A percentile compares a stretch with the other conserved stretches of the same genome.
Conservation (phyloP, 2,329 filamentous ascomycete species). For the Pseudohalonectria lignicola region DNA sequence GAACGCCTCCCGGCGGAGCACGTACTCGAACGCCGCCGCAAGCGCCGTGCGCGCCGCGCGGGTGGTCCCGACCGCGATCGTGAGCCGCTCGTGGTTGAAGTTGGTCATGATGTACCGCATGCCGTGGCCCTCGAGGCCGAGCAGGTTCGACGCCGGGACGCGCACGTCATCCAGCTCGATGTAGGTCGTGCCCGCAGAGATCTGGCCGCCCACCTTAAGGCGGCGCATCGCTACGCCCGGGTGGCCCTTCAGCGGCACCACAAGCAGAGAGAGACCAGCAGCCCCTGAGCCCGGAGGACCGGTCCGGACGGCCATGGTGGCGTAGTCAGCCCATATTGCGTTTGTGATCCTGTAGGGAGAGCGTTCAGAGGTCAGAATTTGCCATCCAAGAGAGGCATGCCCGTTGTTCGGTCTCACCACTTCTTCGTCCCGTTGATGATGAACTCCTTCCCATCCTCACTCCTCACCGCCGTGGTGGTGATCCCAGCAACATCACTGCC, state of each 20-base stretch:
- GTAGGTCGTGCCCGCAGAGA: constrained; percentile 58
- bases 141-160: constrained; percentile 58
- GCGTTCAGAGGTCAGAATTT: no score
- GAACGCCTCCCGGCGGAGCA: constrained; percentile 25
- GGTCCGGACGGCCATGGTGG: constrained; percentile 63
- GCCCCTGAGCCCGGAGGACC: constrained; percentile 47
- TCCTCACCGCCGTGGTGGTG: constrained; percentile 53
- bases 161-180: constrained; percentile 68
- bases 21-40: constrained; percentile 23
- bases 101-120: constrained; percentile 71
- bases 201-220: constrained; percentile 55
- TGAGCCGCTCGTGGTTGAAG: constrained; percentile 68
- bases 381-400: no score
- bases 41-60: constrained; percentile 38
- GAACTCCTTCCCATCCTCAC: constrained; percentile 52
- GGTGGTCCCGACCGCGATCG: constrained; percentile 53
- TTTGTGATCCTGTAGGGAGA: constrained; percentile 55
- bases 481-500: constrained; percentile 68
- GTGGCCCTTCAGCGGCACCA: constrained; percentile 58
- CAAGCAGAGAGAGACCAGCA: constrained; percentile 51
- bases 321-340: constrained; percentile 58
- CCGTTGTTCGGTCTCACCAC: constrained; percentile 45
- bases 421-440: constrained; percentile 69
- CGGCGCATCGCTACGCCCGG: constrained; percentile 58
- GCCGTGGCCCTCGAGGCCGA: constrained; percentile 58